Evolutionary conservation across 495 filamentous ascomycete species (phyloP), one percentile per base, ranked within the genome.

Genomic region (Schizothecium vesticola): DNA sequence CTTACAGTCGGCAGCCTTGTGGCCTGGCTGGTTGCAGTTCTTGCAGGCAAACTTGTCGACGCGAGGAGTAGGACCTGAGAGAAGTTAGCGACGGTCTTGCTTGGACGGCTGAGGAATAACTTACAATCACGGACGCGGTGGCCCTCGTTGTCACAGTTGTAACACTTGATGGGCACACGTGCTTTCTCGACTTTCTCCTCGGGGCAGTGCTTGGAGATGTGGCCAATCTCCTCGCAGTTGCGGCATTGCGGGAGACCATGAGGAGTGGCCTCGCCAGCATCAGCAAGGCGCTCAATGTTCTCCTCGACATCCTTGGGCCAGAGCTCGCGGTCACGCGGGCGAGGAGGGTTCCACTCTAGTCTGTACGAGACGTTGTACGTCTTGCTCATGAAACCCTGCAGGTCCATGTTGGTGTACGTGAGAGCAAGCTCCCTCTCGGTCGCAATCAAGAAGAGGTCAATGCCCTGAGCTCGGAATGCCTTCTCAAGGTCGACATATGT

Each of bases 301-400:
- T 95, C 89, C 29, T 90, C 89, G 0, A 79, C 63, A 21, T 81
- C 72, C 11, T 76, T 71, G 10, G 93, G 93, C 90, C 91, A 96
- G 23, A 81, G 76, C 13, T 86, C 80, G 51, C 78, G 79, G 68
- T 84, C 84, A 61, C 83, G 86, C 2, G 83, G 83, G 31, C 94
- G 90, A 25, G 82, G 82, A 0, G 92, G 87, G 71, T 90, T 90
- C 23, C 80, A 72, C 51, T 80, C 82, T 73, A 86, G 89, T 69
- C 87, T 89, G 72, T 91, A 91, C 0, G 86, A 86, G 68, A 96
- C 87, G 13, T 86, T 82, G 73, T 91, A 97, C 72, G 90, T 90
- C 74, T 89, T 87, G 73, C 91, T 86, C 2, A 89, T 75, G 66
- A 92, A 89, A 23, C 95, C 95, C 70, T 97, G 90, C 10, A 97